Conservation (phyloP, 441 rosid genomes). For the Raphanus hybrid region DNA sequence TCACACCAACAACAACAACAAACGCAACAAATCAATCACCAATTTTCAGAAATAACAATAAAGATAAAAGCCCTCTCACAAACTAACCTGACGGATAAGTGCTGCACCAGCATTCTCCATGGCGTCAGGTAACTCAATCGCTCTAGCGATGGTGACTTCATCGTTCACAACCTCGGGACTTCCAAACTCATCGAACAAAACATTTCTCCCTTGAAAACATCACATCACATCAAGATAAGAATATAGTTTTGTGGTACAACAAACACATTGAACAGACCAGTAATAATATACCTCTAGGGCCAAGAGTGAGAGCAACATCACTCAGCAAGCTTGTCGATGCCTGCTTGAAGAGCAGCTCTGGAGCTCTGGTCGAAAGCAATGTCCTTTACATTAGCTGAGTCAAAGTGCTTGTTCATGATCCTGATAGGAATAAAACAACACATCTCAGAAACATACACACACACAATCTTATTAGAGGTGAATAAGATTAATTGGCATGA, state of each 20-base stretch:
- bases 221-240: constrained; percentile 6
- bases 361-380: constrained; percentile 89
- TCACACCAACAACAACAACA: constrained; percentile 11
- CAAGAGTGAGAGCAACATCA: constrained; percentile 90
- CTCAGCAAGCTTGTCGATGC: constrained; percentile 97
- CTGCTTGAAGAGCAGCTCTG: constrained; percentile 84
- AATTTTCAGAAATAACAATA: not conserved
- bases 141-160: constrained; percentile 95
- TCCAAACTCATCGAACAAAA: constrained; percentile 92
- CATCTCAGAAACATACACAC: not conserved
- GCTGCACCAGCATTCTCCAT: constrained; percentile 99
- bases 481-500: constrained; percentile 56
- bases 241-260: not conserved
- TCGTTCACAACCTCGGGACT: constrained; percentile 95
- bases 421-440: constrained; percentile 43
- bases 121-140: constrained; percentile 86
- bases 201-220: constrained; percentile 78
- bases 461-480: not conserved
- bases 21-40: not conserved
- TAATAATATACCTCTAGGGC: constrained; percentile 78
- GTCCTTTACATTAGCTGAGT: constrained; percentile 89
- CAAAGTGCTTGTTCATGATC: constrained; percentile 98
- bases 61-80: constrained; percentile 4
- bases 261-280: not conserved
- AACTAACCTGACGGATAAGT: constrained; percentile 87